Evolutionary conservation across 345 rosid species (phyloP).

Genomic region (Clarkia xantiana): DNA sequence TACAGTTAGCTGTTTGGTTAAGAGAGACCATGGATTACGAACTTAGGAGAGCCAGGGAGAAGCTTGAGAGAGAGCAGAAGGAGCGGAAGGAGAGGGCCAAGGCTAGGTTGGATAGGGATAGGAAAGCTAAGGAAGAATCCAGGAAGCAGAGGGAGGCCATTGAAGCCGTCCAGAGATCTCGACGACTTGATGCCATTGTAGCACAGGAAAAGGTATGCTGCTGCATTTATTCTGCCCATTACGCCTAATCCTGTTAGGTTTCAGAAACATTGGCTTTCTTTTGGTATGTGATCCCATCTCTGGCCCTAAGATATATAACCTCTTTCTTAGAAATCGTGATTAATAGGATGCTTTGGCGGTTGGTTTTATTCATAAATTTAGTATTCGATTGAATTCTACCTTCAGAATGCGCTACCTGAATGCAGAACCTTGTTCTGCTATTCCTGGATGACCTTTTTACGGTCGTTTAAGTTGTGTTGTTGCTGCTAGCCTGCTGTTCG

Average conservation of each 20-base stretch:
- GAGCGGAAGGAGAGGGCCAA: slow-evolving; percentile 75
- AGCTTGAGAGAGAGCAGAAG: slow-evolving; percentile 78
- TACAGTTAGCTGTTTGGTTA: too few relatives aligned
- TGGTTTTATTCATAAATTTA: too few relatives aligned
- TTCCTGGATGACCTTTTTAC: too few relatives aligned
- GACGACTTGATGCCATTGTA: slow-evolving; percentile 65
- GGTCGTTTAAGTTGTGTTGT: too few relatives aligned
- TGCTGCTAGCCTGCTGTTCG: too few relatives aligned
- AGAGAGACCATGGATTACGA: slow-evolving; percentile 71
- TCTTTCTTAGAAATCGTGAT: too few relatives aligned
- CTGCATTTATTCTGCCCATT: not conserved
- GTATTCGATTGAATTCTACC: too few relatives aligned
- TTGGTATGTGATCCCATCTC: too few relatives aligned
- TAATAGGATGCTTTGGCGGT: too few relatives aligned
- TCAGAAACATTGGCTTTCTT: not conserved
- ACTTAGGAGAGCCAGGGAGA: slow-evolving; percentile 81
- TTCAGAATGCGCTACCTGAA: too few relatives aligned
- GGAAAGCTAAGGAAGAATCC: slow-evolving; percentile 63
- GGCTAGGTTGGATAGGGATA: slow-evolving; percentile 48
- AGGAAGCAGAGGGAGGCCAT: slow-evolving; percentile 67
- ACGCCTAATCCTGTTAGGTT: not conserved
- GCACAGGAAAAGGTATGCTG: slow-evolving; percentile 57
- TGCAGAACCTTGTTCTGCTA: too few relatives aligned
- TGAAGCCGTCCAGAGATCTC: slow-evolving; percentile 73
- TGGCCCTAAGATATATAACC: too few relatives aligned